Evolutionary conservation across 805 yeast species (phyloP).

Genomic region (Danielozyma ontarioensis): DNA sequence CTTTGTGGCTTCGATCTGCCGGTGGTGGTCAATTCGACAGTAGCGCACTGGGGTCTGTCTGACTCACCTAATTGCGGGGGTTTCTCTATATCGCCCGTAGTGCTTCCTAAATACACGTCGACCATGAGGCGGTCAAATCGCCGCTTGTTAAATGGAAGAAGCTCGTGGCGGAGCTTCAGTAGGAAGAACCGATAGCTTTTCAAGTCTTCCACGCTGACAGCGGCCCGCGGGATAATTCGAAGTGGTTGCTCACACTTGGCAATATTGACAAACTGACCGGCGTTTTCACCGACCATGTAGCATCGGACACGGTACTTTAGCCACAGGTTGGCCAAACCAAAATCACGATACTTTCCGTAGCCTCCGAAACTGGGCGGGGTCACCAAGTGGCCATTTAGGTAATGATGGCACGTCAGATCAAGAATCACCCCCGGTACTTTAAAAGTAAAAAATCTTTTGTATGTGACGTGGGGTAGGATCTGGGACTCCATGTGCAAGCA

Average conservation of each 20-base stretch:
- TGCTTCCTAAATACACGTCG: neutral
- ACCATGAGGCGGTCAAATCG: neutral
- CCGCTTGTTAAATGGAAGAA: neutral
- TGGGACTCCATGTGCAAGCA: neutral
- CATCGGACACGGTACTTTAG: neutral
- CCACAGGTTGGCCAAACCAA: neutral
- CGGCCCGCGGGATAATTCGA: neutral
- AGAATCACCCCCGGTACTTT: neutral
- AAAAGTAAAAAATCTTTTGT: slow-evolving; percentile 5
- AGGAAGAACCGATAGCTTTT: neutral
- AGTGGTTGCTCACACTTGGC: neutral
- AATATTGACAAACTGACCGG: neutral
- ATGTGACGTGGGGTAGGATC: slow-evolving; percentile 1
- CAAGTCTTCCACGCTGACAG: neutral
- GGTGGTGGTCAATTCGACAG: neutral
- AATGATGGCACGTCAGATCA: neutral
- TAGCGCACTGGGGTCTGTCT: neutral
- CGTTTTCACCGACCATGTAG: neutral
- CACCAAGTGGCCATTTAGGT: neutral
- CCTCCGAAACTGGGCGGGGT: neutral
- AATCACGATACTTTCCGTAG: neutral
- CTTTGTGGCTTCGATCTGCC: neutral
- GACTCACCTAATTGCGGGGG: neutral
- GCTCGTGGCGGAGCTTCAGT: neutral
- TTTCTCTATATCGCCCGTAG: neutral